These are phyloP conservation scores for Phytophthora aleatoria DNA, from an alignment of 352 stramenopile genomes.

Conservation along the genomic window DNA sequence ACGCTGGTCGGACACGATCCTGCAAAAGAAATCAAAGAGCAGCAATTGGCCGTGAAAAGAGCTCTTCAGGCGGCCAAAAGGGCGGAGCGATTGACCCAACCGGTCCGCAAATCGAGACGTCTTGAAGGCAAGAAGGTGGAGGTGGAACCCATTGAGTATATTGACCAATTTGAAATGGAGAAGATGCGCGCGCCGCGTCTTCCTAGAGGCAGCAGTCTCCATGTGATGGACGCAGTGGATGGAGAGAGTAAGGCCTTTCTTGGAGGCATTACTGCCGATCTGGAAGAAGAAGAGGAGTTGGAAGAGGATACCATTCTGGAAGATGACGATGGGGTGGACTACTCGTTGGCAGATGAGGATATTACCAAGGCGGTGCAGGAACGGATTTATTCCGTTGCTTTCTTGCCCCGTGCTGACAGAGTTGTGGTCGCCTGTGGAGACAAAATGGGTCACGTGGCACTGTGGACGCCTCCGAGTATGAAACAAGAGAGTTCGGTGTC, in stretches of 20 bases:
- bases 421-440: constrained; percentile 73
- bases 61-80: constrained; percentile 20
- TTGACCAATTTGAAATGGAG: constrained; percentile 36
- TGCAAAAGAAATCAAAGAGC: constrained; percentile 15
- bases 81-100: constrained; percentile 31
- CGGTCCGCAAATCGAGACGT: constrained; percentile 64
- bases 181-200: constrained; percentile 4
- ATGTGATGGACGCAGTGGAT: constrained; percentile 38
- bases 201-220: constrained; percentile 16
- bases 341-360: constrained; percentile 53
- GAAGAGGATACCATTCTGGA: constrained; percentile 41
- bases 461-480: constrained; percentile 56
- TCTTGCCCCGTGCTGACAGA: constrained; percentile 69
- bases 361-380: constrained; percentile 76
- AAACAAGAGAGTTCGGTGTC: constrained; percentile 5
- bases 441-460: constrained; percentile 72
- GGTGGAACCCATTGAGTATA: constrained; percentile 29
- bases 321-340: constrained; percentile 50
- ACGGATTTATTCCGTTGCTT: constrained; percentile 78
- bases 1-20: constrained; percentile 38
- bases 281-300: constrained; percentile 38
- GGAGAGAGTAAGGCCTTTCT: constrained; percentile 49
- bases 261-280: constrained; percentile 34
- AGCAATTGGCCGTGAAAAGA: constrained; percentile 16
- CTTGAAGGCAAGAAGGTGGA: constrained; percentile 68